phyloP scores from a whole-genome alignment of 352 stramenopile genomes.

The Hyaloperonospora arabidopsidis region DNA sequence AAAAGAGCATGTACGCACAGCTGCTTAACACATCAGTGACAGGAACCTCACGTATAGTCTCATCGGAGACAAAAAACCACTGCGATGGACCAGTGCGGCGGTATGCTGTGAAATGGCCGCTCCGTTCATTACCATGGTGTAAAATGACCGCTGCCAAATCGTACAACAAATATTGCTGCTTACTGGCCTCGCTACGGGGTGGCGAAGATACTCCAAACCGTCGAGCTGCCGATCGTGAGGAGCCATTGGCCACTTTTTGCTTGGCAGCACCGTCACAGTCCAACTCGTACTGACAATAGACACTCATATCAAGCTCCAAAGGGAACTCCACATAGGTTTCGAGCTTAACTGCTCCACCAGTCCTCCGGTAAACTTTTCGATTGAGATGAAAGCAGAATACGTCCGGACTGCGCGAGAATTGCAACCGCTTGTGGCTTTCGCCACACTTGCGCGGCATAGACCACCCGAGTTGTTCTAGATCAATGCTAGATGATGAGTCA shows the following conservation, averaged over 20 bases:
- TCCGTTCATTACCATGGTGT: slow-evolving; percentile 81
- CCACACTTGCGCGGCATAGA: slow-evolving; percentile 34
- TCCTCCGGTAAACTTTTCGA: slow-evolving; percentile 75
- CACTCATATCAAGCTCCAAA: slow-evolving; percentile 66
- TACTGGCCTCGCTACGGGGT: slow-evolving; percentile 11
- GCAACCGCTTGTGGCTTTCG: slow-evolving; percentile 56
- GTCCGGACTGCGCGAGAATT: slow-evolving; percentile 72
- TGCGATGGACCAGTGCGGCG: slow-evolving; percentile 42
- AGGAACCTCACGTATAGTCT: slow-evolving; percentile 50
- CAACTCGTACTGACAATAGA: slow-evolving; percentile 64
- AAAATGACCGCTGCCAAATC: slow-evolving; percentile 72
- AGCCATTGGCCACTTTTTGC: slow-evolving; percentile 14
- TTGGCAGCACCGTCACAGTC: slow-evolving; percentile 24
- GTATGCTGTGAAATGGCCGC: slow-evolving; percentile 82
- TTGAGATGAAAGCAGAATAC: slow-evolving; percentile 87
- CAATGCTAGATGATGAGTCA: slow-evolving; percentile 20
- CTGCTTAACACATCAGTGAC: slow-evolving; percentile 58
- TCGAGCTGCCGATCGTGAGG: slow-evolving; percentile 2
- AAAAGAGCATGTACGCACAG: slow-evolving; percentile 88
- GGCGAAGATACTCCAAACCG: slow-evolving; percentile 1
- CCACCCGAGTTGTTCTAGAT: slow-evolving; percentile 36
- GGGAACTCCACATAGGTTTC: slow-evolving; percentile 76
- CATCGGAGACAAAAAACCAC: slow-evolving; percentile 86
- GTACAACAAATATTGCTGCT: slow-evolving; percentile 52
- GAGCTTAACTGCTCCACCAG: slow-evolving; percentile 62